Base-by-base conservation (phyloP, 441 rosid species). In the Gossypium davidsonii region DNA sequence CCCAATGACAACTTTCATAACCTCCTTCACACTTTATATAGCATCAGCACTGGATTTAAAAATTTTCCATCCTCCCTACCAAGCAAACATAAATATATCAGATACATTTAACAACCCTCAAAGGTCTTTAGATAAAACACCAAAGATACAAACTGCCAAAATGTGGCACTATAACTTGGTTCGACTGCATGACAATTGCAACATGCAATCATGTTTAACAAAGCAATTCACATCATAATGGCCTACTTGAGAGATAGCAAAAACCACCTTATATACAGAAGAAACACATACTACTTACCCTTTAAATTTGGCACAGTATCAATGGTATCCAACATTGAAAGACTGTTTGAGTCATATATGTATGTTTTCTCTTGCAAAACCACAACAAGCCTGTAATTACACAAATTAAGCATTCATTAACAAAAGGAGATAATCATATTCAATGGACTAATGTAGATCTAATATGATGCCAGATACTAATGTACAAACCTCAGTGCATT, bases 331-430 rank as follows among this genome's bases (percentile, higher is more conserved):
- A 90, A 80, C 76, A 91, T 88, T 63, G 74, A 85, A 49, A 91
- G 91, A 58, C 81, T 83, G 78, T 93, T 85, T 56, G 84, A 78
- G 76, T 93, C 96, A 76, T 93, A 93, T 49, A 93, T 83, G 73
- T 83, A 90, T 55, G 92, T 86, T 76, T 90, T 91, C 71, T 90
- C 97, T 84, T 87, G 90, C 83, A 91, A 84, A 79, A 93, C 90
- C 80, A 93, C 94, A 64, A 90, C 74, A 75, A 93, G 88, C 80
- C 98, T 91, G 94, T 83, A 79, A 75, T 69, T 55, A 78, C 53
- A 66, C 6, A 73, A 72, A 52, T 11, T 21, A 70, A 42, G 21
- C 44, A 44, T 58, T 44, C 49, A 44, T 71, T 46, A 42, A 15
- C 52, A 7, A 34, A 15, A 1, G 14, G 8, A 72, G 17, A 71